Evolutionary conservation across 1,284 basidiomycete genomes (phyloP).

Genomic region (Irpex rosettiformis): DNA sequence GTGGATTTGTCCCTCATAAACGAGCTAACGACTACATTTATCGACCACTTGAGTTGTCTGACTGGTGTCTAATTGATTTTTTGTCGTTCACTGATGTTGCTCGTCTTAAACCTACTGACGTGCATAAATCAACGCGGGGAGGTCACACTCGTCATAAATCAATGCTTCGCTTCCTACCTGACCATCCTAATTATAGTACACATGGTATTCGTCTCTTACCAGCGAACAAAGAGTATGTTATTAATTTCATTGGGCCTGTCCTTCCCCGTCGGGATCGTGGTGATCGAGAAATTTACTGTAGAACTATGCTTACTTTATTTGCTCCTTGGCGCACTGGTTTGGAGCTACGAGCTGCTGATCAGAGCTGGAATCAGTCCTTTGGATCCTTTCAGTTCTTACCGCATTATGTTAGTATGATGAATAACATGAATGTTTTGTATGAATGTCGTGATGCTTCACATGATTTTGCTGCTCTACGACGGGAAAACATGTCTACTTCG

Average conservation of each 20-base stretch:
- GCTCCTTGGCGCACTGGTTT: conserved; percentile 27
- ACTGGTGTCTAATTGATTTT: not conserved
- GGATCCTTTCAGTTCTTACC: conserved; percentile 8
- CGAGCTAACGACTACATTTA: conserved; percentile 4
- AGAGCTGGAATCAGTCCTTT: conserved; percentile 27
- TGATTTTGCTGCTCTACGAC: conserved; percentile 22
- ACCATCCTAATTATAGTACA: not conserved
- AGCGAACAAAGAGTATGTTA: not conserved
- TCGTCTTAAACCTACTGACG: not conserved
- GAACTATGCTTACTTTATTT: conserved; percentile 30
- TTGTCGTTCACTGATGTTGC: not conserved
- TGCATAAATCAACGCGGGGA: not conserved
- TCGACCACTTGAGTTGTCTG: not conserved
- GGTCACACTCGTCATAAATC: not conserved
- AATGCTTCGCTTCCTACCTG: not conserved
- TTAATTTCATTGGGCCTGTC: conserved; percentile 28
- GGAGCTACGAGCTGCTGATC: conserved; percentile 20
- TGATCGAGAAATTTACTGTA: conserved; percentile 30
- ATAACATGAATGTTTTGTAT: conserved; percentile 29
- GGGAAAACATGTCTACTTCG: no score
- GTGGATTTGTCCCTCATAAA: not conserved
- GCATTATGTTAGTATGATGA: conserved; percentile 19
- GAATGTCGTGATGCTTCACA: conserved; percentile 33
- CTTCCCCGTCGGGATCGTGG: conserved; percentile 29
- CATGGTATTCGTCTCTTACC: not conserved